phyloP scores from a whole-genome alignment of 208 protist genomes.

The Crithidia fasciculata region DNA sequence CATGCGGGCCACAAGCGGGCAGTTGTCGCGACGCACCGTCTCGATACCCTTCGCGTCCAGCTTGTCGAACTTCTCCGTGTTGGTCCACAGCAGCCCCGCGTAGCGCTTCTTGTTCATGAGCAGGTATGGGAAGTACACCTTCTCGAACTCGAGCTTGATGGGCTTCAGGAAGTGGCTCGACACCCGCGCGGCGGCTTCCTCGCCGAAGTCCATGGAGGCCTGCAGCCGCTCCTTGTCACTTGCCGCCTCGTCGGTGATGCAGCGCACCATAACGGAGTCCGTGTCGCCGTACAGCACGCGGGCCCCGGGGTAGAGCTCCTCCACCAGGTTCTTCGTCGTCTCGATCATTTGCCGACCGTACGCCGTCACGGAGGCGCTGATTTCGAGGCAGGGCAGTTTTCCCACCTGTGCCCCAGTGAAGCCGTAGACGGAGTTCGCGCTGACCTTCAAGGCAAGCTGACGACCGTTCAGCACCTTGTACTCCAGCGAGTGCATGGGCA shows the following conservation, averaged over 20 bases:
- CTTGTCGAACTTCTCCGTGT: constrained; percentile 97
- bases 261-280: constrained; percentile 99
- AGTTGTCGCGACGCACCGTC: constrained; percentile 99
- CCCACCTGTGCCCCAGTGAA: constrained; percentile 99
- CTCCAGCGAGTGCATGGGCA: constrained; percentile 78
- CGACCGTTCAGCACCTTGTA: constrained; percentile 97
- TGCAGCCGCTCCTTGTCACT: constrained; percentile 70
- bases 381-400: constrained; percentile 98
- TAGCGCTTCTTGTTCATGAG: constrained; percentile 99
- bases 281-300: constrained; percentile 99
- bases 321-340: constrained; percentile 93
- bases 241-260: constrained; percentile 62
- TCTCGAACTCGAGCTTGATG: constrained; percentile 99
- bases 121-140: constrained; percentile 99
- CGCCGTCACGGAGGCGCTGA: constrained; percentile 94
- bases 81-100: constrained; percentile 99
- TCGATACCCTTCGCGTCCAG: constrained; percentile 99
- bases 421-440: constrained; percentile 99
- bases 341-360: constrained; percentile 99
- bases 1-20: constrained; percentile 90
- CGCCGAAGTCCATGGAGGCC: constrained; percentile 81
- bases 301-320: constrained; percentile 97
- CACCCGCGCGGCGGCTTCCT: constrained; percentile 93
- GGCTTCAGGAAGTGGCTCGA: constrained; percentile 91
- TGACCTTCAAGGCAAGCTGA: constrained; percentile 99